These are phyloP conservation scores for Hyphopichia fennica DNA, from an alignment of 1,139 yeast species.

Conservation along the genomic window DNA sequence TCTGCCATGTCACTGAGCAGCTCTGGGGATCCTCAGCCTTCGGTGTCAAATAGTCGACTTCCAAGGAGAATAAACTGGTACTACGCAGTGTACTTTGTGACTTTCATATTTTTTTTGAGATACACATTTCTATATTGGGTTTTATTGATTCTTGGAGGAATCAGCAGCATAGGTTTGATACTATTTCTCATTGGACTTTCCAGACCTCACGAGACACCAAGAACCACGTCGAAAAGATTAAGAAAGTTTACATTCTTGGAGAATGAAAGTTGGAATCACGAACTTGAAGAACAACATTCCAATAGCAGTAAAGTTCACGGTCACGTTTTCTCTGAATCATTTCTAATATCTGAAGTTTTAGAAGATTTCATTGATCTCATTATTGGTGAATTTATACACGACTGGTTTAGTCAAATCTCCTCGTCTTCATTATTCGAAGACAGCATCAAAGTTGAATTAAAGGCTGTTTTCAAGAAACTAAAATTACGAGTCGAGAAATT, in stretches of 20 bases:
- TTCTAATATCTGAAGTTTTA: conserved; percentile 52
- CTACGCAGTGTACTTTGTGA: neutral
- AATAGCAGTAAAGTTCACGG: conserved; percentile 13
- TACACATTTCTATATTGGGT: conserved; percentile 1
- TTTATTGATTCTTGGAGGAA: neutral
- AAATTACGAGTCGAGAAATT: conserved; percentile 39
- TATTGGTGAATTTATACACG: conserved; percentile 57
- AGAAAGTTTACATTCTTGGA: neutral
- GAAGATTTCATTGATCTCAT: conserved; percentile 54
- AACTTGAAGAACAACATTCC: neutral
- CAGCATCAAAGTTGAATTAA: conserved; percentile 51
- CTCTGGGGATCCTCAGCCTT: neutral
- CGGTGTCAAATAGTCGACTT: neutral
- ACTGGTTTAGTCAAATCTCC: conserved; percentile 64
- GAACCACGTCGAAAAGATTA: neutral
- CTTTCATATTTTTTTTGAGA: neutral
- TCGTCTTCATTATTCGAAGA: conserved; percentile 51
- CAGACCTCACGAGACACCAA: neutral
- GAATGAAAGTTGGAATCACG: neutral
- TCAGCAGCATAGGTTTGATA: neutral
- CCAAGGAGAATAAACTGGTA: neutral
- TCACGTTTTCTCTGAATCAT: conserved; percentile 50
- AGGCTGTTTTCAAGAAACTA: conserved; percentile 40
- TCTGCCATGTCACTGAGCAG: neutral
- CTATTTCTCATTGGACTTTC: neutral